phyloP scores from a whole-genome alignment of 1,284 basidiomycete species.

The Heterobasidion occidentale region DNA sequence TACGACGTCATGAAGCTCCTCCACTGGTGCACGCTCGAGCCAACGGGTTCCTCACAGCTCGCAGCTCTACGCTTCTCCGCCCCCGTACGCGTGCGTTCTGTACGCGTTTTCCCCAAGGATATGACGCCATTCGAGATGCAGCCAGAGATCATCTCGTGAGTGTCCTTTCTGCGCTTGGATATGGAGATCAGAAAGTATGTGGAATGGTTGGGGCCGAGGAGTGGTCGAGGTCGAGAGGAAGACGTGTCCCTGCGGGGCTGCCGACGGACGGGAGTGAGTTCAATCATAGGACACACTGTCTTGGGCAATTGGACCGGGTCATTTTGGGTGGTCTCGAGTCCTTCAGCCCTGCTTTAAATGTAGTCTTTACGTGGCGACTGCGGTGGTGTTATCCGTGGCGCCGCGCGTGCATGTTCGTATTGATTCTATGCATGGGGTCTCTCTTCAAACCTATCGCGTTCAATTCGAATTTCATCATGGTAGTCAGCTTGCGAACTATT shows the following conservation, averaged over 20 bases:
- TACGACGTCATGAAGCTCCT: constrained; percentile 32
- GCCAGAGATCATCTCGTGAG: constrained; percentile 57
- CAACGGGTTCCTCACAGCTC: constrained; percentile 46
- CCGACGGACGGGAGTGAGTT: too few species aligned
- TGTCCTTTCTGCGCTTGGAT: constrained; percentile 10
- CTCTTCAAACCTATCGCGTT: too few species aligned
- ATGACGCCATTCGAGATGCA: constrained; percentile 50
- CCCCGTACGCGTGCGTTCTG: constrained; percentile 52
- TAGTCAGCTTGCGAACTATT: neutral
- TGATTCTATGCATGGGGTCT: too few species aligned
- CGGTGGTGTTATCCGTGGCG: too few species aligned
- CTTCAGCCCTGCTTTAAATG: too few species aligned
- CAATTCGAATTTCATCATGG: neutral
- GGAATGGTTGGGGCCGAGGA: neutral
- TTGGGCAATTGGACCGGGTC: too few species aligned
- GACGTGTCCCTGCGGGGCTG: neutral
- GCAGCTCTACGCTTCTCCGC: constrained; percentile 59
- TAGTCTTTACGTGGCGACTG: too few species aligned
- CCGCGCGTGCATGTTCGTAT: too few species aligned
- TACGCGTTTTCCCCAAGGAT: constrained; percentile 56
- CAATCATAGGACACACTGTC: too few species aligned
- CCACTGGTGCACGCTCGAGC: constrained; percentile 61
- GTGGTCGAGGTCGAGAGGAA: neutral
- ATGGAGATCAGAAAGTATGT: neutral
- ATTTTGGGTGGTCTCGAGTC: too few species aligned